phyloP scores from a whole-genome alignment of 768 basidiomycete genomes.

The Lanmaoa pseudosensibilis region DNA sequence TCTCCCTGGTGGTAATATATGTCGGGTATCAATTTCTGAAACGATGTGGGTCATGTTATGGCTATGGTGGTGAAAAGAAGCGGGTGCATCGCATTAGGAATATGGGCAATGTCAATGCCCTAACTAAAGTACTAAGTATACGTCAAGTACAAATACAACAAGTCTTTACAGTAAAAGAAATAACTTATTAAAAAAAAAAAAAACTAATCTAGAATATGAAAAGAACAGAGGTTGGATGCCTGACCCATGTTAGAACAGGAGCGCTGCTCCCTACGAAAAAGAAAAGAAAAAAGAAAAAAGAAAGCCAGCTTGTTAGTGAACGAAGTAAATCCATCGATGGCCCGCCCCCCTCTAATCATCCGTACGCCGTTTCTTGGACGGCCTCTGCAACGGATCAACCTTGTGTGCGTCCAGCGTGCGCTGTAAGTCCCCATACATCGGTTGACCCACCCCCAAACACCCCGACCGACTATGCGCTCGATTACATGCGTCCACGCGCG shows the following conservation, averaged over 20 bases:
- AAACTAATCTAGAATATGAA: background rate
- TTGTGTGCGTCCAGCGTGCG: conserved; percentile 29
- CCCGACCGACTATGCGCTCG: conserved; percentile 35
- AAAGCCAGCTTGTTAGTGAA: background rate
- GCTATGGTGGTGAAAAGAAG: too few species aligned
- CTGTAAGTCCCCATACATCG: conserved; percentile 32
- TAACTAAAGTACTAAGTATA: background rate
- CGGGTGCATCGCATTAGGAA: too few species aligned
- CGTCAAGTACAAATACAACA: conserved; percentile 1
- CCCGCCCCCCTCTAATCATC: conserved; percentile 18
- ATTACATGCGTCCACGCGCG: conserved; percentile 35
- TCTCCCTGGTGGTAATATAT: background rate
- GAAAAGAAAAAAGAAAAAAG: background rate
- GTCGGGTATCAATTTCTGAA: too few species aligned
- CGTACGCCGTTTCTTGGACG: conserved; percentile 32
- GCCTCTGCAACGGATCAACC: conserved; percentile 20
- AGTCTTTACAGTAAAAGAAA: conserved; percentile 5
- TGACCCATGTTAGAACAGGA: background rate
- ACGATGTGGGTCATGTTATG: background rate
- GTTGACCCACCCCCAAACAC: conserved; percentile 30
- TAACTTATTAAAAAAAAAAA: conserved; percentile 15
- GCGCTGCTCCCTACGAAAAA: background rate
- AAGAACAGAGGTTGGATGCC: background rate
- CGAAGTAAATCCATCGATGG: background rate
- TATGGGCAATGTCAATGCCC: background rate